phyloP scores from a whole-genome alignment of 1,139 yeast species.

The Blastobotrys proliferans region DNA sequence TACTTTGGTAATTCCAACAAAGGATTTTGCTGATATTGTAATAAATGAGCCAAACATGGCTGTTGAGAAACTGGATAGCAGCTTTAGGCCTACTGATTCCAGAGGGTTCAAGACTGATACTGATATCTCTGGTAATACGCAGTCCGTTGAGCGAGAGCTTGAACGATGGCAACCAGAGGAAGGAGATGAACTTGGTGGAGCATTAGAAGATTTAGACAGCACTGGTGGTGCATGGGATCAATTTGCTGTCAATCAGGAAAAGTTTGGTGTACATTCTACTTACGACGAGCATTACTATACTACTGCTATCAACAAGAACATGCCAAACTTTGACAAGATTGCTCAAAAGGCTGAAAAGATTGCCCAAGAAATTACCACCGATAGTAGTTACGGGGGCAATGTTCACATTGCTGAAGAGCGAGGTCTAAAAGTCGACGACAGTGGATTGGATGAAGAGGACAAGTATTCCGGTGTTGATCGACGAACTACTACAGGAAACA shows the following conservation, averaged over 20 bases:
- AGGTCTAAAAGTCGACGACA: conserved; percentile 70
- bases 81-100: conserved; percentile 9
- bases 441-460: conserved; percentile 92
- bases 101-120: conserved; percentile 69
- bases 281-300: conserved; percentile 91
- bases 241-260: conserved; percentile 80
- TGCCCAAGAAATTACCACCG: conserved; percentile 78
- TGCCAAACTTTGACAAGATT: conserved; percentile 68
- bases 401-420: conserved; percentile 89
- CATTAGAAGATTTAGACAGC: conserved; percentile 40
- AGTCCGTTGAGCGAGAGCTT: conserved; percentile 59
- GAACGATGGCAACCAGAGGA: conserved; percentile 84
- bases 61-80: conserved; percentile 20
- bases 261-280: conserved; percentile 83
- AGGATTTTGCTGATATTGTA: conserved; percentile 63
- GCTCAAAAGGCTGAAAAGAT: conserved; percentile 68
- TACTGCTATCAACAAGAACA: conserved; percentile 68
- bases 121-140: conserved; percentile 56
- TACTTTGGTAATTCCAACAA: conserved; percentile 49
- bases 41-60: conserved; percentile 44
- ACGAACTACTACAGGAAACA: background rate
- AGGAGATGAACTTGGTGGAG: conserved; percentile 30
- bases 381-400: conserved; percentile 57
- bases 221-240: conserved; percentile 73
- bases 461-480: conserved; percentile 83